Conservation (phyloP, 768 basidiomycete species). For the Cystofilobasidium bisporidii region DNA sequence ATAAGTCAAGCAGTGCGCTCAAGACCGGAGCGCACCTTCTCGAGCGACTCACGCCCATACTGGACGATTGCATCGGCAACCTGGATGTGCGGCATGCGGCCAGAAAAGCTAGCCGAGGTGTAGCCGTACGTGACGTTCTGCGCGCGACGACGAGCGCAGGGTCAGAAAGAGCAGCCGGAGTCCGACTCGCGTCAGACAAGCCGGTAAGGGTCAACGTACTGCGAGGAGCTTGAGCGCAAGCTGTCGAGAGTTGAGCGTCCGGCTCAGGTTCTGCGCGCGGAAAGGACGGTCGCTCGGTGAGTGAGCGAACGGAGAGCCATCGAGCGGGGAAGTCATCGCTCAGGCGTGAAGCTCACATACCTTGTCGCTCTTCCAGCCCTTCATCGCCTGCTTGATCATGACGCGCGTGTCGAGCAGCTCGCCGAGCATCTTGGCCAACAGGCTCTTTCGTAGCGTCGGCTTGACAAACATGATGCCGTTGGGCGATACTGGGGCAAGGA, state of each 20-base stretch:
- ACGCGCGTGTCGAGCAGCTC: conserved; percentile 90
- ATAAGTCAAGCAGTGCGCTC: no score
- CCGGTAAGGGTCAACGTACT: conserved; percentile 42
- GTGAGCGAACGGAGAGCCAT: not conserved
- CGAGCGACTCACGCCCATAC: conserved; percentile 86
- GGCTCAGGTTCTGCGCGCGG: conserved; percentile 52
- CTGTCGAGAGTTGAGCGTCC: conserved; percentile 81
- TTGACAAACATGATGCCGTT: conserved; percentile 95
- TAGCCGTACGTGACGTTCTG: conserved; percentile 73
- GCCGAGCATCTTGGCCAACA: conserved; percentile 79
- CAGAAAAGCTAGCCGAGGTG: conserved; percentile 85
- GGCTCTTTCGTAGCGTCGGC: conserved; percentile 65
- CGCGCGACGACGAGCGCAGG: no score
- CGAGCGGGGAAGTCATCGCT: no score
- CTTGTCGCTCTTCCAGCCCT: conserved; percentile 62
- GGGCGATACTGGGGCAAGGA: conserved; percentile 59
- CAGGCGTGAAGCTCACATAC: conserved; percentile 40
- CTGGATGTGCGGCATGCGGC: conserved; percentile 95
- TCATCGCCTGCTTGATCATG: conserved; percentile 98
- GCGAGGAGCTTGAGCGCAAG: conserved; percentile 86
- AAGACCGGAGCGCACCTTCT: conserved; percentile 63
- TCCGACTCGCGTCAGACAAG: not conserved
- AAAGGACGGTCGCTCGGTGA: no score
- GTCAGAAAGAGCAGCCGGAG: no score
- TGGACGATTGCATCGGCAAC: conserved; percentile 98